Base-by-base conservation (phyloP, 306 rosid genomes). In the Prunus campanulata region DNA sequence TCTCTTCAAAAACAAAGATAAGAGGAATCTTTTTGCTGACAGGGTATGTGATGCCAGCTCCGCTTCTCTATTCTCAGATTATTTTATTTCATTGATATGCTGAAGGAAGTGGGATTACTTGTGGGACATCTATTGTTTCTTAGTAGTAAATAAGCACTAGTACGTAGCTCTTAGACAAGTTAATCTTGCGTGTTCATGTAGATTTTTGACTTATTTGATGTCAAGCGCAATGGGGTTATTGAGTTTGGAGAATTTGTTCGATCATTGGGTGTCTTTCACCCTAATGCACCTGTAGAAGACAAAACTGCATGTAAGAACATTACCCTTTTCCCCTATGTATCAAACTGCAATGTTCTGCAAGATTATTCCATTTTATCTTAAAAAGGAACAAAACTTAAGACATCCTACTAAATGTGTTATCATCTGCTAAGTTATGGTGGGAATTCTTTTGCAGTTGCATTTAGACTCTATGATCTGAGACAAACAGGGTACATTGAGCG, bases 191-290 rank as follows among this genome's bases (percentile, higher is more conserved):
- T 80, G 72, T 74, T 66, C 51, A 68, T 79, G 76, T 48, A 93
- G 98, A 78, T 93, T 81, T 93, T 93, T 66, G 90, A 93, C 85
- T 55, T 93, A 71, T 93, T 93, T 82, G 98, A 93, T 80, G 0
- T 85, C 15, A 93, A 93, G 86, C 85, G 74, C 75, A 93, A 93
- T 32, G 98, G 97, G 46, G 95, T 89, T 70, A 93, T 93, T 57
- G 97, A 93, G 59, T 93, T 91, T 15, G 96, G 93, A 52, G 98
- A 91, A 73, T 93, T 93, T 78, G 98, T 93, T 69, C 84, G 93
- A 82, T 89, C 98, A 42, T 68, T 93, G 51, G 89, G 95, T 54
- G 79, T 91, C 69, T 91, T 93, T 85, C 98, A 93, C 66, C 98
- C 98, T 59, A 63, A 86, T 74, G 91, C 93, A 72, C 72, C 89